These are phyloP conservation scores for Penicillium crustosum DNA, from an alignment of 2,329 filamentous ascomycete genomes.

Conservation along the genomic window DNA sequence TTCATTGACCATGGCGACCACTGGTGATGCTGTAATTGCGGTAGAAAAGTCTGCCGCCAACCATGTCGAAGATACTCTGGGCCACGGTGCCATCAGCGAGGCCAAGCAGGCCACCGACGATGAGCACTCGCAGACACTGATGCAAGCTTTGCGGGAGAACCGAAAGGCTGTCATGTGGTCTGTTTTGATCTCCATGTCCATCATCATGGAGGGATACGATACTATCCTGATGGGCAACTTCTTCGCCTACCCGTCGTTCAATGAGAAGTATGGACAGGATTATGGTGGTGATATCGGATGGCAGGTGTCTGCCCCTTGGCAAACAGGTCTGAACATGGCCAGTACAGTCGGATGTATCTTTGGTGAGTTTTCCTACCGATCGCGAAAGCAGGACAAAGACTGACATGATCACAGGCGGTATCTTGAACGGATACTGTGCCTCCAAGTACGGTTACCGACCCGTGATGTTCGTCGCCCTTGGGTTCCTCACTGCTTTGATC, in stretches of 20 bases:
- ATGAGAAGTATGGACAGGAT: constrained; percentile 37
- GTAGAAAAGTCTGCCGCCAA: constrained; percentile 28
- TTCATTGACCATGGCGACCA: constrained; percentile 9
- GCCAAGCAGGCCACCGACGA: constrained; percentile 25
- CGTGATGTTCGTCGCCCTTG: constrained; percentile 47
- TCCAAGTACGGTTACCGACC: constrained; percentile 45
- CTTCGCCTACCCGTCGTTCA: constrained; percentile 49
- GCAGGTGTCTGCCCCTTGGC: constrained; percentile 59
- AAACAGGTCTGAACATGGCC: constrained; percentile 56
- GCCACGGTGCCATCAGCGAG: constrained; percentile 24
- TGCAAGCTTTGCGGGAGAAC: constrained; percentile 21
- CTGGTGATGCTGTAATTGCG: constrained; percentile 17
- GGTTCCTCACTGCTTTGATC: constrained; percentile 46
- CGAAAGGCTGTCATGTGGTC: constrained; percentile 37
- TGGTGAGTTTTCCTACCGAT: constrained; percentile 9
- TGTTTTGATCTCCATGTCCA: constrained; percentile 46
- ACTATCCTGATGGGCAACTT: constrained; percentile 52
- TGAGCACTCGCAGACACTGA: constrained; percentile 21
- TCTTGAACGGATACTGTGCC: constrained; percentile 31
- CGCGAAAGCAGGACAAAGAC: not conserved
- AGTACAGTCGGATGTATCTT: constrained; percentile 26
- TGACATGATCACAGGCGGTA: constrained; percentile 23
- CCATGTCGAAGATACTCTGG: constrained; percentile 30
- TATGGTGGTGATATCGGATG: constrained; percentile 14
- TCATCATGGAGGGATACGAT: constrained; percentile 57